Base-by-base conservation (phyloP, 2,329 filamentous ascomycete species). In the Colletotrichum falcatum region DNA sequence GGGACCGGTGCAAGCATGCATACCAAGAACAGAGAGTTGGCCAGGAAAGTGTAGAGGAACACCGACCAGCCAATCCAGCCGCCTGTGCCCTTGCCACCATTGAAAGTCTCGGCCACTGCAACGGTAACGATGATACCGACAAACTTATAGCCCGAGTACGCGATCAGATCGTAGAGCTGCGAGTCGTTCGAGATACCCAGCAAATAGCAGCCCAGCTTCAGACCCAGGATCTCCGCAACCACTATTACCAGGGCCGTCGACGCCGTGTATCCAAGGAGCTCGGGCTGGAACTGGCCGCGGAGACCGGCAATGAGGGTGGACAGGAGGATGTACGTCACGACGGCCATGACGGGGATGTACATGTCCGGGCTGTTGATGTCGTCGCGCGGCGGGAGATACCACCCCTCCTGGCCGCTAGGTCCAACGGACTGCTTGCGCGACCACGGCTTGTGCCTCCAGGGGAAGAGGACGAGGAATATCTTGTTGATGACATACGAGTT, bases 311-410 rank as follows among this genome's bases (percentile, higher is more conserved):
- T 87, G 51, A 98, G 87, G 0, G 95, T 96, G 6, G 94, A 97
- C 14, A 99, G 88, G 42, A 99, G 91, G 74, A 99, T 97, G 81
- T 99, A 99, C 30, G 96, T 99, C 56, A 98, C 94, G 63, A 99
- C 86, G 1, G 96, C 95, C 96, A 99, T 99, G 77, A 97, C 92
- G 81, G 95, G 95, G 76, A 99, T 99, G 84, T 99, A 99, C 95
- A 99, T 98, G 83, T 99, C 96, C 20, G 97, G 96, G 74, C 94
- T 97, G 83, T 99, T 99, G 81, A 98, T 87, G 79, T 99, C 96
- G 81, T 99, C 95, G 74, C 96, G 89, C 2, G 96, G 96, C 6
- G 96, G 94, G 9, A 98, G 88, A 82, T 96, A 99, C 85, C 91
- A 91, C 55, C 89, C 89, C 73, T 92, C 90, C 76, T 91, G 89